Evolutionary conservation across 768 basidiomycete species (phyloP), one percentile per base, ranked within the genome.

Genomic region (Coprinopsis sp.): DNA sequence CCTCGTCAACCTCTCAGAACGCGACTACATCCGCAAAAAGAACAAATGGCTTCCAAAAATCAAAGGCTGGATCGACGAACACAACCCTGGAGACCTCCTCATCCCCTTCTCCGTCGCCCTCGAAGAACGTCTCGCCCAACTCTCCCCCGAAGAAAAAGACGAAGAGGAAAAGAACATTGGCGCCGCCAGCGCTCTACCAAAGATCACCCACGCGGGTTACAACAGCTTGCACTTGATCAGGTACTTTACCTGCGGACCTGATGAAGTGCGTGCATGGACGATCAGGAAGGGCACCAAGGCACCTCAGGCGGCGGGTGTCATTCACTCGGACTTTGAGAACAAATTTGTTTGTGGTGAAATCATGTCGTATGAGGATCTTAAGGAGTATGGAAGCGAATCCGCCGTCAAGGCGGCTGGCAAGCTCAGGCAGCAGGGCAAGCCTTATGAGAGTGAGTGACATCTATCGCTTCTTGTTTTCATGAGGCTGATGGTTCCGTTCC

Each of bases 41-140:
- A 98, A 97, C 74, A 98, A 97, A 75, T 98, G 96, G 90, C 69
- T 98, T 25, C 79, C 93, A 16, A 96, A 95, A 72, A 98, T 98
- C 76, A 97, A 97, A 64, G 87, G 69, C 23, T 99, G 96, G 96
- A 95, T 99, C 59, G 94, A 97, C 69, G 78, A 82, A 60, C 79
- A 98, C 71, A 97, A 96, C 71, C 84, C 95, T 2, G 96, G 96
- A 42, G 96, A 99, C 58, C 80, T 82, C 14, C 78, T 99, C 51
- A 95, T 99, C 54, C 96, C 96, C 11, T 97, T 98, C 74, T 94
- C 91, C 23, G 96, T 99, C 44, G 80, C 94, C 4, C 73, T 97
- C 36, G 96, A 99, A 64, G 92, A 99, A 66, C 84, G 94, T 31
- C 73, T 99, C 7, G 81, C 78, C 11, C 51, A 56, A 4, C 63